Evolutionary conservation across 768 basidiomycete genomes (phyloP), one percentile per base, ranked within the genome.

Genomic region (Lyophyllum decastes): DNA sequence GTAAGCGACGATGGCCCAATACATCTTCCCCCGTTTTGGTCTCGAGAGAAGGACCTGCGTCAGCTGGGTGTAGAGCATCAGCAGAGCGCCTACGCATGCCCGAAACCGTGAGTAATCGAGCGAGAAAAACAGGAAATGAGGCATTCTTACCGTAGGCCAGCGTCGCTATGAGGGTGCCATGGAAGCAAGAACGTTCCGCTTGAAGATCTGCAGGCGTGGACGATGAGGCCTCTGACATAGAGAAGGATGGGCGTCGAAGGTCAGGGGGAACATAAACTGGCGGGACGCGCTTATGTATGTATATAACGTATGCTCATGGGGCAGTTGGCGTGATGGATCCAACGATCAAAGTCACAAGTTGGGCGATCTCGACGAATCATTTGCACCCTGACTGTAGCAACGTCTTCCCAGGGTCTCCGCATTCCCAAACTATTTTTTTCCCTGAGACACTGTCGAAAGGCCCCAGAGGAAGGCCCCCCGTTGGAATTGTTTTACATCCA

Each of bases 31-130:
- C 38, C 63, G 54, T 48, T 64, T 61, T n/a, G 65, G 65, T 41
- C 65, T 57, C 16, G 63, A 66, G 8, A 64, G 52, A 21, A 66
- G 52, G 17, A 66, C 65, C 44, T 66, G 65, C 30, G 57, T 49
- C 9, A 66, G 51, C 43, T 66, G 65, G 14, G 60, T 34, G 25
- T 64, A 66, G n/a, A 66, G 52, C 65, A 66, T 66, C 6, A 62
- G 49, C 22, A 66, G 54, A 21, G 65, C 63, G 16, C 65, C 65
- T 66, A 21, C 17, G 14, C 19, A 45, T 26, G 26, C 17, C 45
- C 12, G 19, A 8, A 16, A 9, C 10, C 41, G 35, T 54, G 21
- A 21, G 40, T n/a, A 33, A n/a, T 4, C 11, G 21, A 26, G 19
- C 24, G 17, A 17, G 33, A 48, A 21, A 19, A 21, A 19, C 27